Conservation (phyloP, 1,139 yeast species). For the Blastobotrys persicus region DNA sequence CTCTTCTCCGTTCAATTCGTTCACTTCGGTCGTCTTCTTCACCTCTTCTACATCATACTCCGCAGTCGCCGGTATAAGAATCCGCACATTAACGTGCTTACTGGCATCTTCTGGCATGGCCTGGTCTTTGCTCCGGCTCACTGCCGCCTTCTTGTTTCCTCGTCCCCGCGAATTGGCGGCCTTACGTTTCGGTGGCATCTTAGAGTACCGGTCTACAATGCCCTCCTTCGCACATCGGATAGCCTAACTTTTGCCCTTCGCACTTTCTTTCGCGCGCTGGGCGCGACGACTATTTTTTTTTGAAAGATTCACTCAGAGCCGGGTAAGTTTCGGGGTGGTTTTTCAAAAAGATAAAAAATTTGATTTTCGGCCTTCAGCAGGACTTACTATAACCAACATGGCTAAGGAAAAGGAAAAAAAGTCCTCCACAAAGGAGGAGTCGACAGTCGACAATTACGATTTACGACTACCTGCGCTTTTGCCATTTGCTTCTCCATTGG, state of each 20-base stretch:
- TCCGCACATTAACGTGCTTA: conserved; percentile 9
- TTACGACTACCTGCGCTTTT: conserved; percentile 83
- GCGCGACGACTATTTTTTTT: neutral
- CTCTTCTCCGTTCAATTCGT: conserved; percentile 7
- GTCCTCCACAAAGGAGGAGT: conserved; percentile 24
- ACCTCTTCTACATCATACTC: conserved; percentile 8
- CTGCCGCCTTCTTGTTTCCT: conserved; percentile 11
- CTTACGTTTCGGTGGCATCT: conserved; percentile 19
- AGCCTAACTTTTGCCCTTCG: no score
- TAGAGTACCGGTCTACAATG: no score
- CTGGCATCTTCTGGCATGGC: conserved; percentile 11
- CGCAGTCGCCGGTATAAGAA: conserved; percentile 11
- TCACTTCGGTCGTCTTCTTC: conserved; percentile 12
- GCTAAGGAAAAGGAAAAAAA: conserved; percentile 34
- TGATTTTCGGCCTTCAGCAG: conserved; percentile 7
- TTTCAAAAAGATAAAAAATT: conserved; percentile 7
- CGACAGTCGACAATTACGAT: conserved; percentile 78
- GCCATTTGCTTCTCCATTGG: conserved; percentile 93
- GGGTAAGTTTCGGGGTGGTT: neutral
- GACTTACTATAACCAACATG: conserved; percentile 27
- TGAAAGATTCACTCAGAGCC: neutral
- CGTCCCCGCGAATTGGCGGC: conserved; percentile 13
- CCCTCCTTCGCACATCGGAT: no score
- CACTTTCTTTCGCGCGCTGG: neutral
- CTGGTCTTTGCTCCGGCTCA: conserved; percentile 4